These are phyloP conservation scores for Melocanna baccifera DNA, from an alignment of 176 grass and related monocot genomes.

Conservation along the genomic window DNA sequence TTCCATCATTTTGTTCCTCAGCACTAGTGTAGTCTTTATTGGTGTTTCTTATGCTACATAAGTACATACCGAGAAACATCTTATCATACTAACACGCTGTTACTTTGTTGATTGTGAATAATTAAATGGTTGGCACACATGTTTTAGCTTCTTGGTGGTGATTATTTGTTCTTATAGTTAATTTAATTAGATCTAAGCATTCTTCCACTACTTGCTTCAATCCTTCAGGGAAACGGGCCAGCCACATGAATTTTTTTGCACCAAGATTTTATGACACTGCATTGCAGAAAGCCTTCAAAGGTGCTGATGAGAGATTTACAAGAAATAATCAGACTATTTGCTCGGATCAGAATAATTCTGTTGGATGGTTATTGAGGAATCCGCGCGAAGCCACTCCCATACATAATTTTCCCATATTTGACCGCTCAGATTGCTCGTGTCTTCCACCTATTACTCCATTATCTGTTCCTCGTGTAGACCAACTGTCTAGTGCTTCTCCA, in stretches of 20 bases:
- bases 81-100: not conserved
- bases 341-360: not conserved
- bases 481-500: not conserved
- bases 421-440: not conserved
- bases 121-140: not conserved
- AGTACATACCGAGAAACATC: not conserved
- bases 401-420: constrained; percentile 3
- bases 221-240: constrained; percentile 18
- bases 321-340: constrained; percentile 5
- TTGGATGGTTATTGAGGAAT: constrained; percentile 12
- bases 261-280: not conserved
- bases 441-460: not conserved
- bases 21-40: not conserved
- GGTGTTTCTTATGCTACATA: not conserved
- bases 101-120: not conserved
- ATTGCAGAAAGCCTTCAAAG: not conserved
- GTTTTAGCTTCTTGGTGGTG: not conserved
- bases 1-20: not conserved
- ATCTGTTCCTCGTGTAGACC: not conserved
- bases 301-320: constrained; percentile 1
- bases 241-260: not conserved
- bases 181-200: not conserved
- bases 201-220: not conserved
- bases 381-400: not conserved
- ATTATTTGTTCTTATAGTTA: constrained; percentile 4